These are phyloP conservation scores for Pleurotus tuoliensis DNA, from an alignment of 768 basidiomycete species.

Conservation along the genomic window DNA sequence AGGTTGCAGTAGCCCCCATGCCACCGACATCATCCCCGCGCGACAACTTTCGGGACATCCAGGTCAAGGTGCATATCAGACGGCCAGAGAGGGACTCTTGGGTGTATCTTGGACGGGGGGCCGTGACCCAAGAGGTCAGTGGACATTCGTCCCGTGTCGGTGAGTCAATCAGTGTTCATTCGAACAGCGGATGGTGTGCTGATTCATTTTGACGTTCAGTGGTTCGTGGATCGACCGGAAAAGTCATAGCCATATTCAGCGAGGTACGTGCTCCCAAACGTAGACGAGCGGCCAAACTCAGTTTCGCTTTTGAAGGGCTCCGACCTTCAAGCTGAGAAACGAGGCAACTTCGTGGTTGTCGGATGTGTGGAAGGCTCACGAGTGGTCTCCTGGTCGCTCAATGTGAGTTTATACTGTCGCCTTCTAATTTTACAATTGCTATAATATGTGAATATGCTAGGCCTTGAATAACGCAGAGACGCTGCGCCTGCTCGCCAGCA, in stretches of 20 bases:
- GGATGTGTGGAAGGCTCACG: conserved; percentile 70
- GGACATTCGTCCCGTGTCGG: conserved; percentile 82
- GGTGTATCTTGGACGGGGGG: conserved; percentile 75
- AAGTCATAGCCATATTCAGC: conserved; percentile 64
- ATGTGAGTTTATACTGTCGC: conserved; percentile 45
- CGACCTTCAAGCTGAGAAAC: conserved; percentile 80
- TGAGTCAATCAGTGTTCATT: conserved; percentile 30
- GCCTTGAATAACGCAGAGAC: conserved; percentile 83
- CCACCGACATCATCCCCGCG: conserved; percentile 29
- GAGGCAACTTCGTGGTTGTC: conserved; percentile 84
- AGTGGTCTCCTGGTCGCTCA: conserved; percentile 83
- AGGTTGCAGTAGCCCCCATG: neutral
- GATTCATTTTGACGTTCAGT: conserved; percentile 32
- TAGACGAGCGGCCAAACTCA: neutral
- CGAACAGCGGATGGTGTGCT: conserved; percentile 5
- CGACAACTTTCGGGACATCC: conserved; percentile 69
- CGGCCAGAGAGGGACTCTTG: conserved; percentile 76
- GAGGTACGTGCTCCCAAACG: conserved; percentile 44
- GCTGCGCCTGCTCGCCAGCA: conserved; percentile 74
- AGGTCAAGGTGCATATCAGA: conserved; percentile 83
- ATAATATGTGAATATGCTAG: conserved; percentile 28
- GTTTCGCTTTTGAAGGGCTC: conserved; percentile 35
- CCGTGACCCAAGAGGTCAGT: conserved; percentile 69
- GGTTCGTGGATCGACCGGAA: conserved; percentile 60
- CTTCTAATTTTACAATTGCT: neutral